phyloP scores from a whole-genome alignment of 768 basidiomycete genomes.

The Leccinellum albellum region DNA sequence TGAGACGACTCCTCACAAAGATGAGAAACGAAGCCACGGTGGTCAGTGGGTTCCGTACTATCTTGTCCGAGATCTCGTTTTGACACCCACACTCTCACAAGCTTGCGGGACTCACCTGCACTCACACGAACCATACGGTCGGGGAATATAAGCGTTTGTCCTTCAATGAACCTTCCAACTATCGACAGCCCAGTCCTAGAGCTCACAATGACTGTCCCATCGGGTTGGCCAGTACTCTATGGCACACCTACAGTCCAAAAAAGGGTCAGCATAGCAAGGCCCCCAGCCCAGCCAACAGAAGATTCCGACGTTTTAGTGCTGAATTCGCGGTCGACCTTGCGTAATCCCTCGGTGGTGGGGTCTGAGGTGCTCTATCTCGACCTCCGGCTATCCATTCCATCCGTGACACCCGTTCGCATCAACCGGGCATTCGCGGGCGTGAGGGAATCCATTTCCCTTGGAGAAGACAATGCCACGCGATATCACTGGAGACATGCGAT shows the following conservation, averaged over 20 bases:
- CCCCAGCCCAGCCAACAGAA: constrained; percentile 9
- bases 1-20: neutral
- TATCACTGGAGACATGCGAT: constrained; percentile 16
- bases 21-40: neutral
- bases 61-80: neutral
- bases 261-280: constrained; percentile 12
- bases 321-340: constrained; percentile 13
- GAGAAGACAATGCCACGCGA: neutral
- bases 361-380: constrained; percentile 16
- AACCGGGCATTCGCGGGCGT: constrained; percentile 15
- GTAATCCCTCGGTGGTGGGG: neutral
- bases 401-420: neutral
- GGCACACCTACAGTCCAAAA: constrained; percentile 8
- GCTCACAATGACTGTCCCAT: neutral
- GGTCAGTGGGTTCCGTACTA: neutral
- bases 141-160: neutral
- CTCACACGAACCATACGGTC: neutral
- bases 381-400: constrained; percentile 12
- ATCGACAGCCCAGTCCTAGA: neutral
- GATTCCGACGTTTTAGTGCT: constrained; percentile 21
- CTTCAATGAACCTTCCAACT: no score
- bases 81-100: neutral
- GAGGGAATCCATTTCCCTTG: constrained; percentile 6
- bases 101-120: neutral
- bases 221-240: constrained; percentile 4